Evolutionary conservation across 768 basidiomycete species (phyloP).

Genomic region (Tephrocybe sp.): DNA sequence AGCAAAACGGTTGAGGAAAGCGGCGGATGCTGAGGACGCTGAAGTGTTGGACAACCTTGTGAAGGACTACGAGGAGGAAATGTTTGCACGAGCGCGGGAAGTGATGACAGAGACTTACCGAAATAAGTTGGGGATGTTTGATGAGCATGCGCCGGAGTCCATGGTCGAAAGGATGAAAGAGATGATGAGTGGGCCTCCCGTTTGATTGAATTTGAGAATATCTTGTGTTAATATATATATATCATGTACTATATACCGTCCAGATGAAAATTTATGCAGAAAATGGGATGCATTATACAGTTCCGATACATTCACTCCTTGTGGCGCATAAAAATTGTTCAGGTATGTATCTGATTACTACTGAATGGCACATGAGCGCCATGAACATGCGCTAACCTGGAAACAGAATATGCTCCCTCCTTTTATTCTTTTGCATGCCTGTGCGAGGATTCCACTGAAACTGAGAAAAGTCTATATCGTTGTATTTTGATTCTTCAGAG

Average conservation of each 20-base stretch:
- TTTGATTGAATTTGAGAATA: no score
- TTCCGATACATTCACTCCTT: no score
- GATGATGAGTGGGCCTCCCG: background rate
- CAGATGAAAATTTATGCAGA: no score
- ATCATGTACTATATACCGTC: no score
- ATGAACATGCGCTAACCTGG: no score
- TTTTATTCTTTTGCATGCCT: background rate
- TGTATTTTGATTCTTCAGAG: no score
- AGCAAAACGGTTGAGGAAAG: constrained; percentile 5
- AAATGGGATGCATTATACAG: no score
- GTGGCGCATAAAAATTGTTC: no score
- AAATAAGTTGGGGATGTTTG: constrained; percentile 10
- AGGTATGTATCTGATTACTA: no score
- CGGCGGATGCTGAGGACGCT: background rate
- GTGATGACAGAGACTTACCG: constrained; percentile 11
- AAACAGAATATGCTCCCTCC: no score
- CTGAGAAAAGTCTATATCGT: background rate
- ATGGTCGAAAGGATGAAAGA: background rate
- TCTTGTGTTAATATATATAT: no score
- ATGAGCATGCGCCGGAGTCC: constrained; percentile 7
- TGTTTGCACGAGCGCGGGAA: constrained; percentile 7
- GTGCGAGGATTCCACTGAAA: background rate
- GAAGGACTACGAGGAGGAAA: constrained; percentile 13
- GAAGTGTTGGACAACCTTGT: constrained; percentile 10
- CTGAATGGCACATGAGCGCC: no score